These are phyloP conservation scores for Plantago ovata DNA, from an alignment of 257 asterid genomes.

Conservation along the genomic window DNA sequence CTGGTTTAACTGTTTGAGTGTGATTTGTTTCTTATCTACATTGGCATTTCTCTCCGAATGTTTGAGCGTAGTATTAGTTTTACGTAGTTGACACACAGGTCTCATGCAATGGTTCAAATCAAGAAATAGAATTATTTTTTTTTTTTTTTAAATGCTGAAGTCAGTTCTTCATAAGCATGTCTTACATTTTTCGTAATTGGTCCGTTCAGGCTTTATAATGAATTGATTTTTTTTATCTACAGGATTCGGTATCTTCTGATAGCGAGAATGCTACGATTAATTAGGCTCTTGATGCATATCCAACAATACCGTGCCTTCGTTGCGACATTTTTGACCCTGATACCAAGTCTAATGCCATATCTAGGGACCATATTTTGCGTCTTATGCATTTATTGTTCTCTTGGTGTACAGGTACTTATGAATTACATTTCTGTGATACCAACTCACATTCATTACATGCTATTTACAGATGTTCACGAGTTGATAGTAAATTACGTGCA, in stretches of 20 bases:
- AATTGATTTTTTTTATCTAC: conserved; percentile 20
- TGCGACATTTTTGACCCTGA: conserved; percentile 85
- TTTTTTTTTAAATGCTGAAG: conserved; percentile 5
- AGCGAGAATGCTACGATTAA: conserved; percentile 90
- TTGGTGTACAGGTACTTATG: conserved; percentile 83
- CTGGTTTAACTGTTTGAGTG: neutral
- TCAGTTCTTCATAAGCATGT: neutral
- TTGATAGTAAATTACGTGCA: no score
- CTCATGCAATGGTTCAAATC: neutral
- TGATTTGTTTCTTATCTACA: conserved; percentile 1
- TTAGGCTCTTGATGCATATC: conserved; percentile 92
- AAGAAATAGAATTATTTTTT: neutral
- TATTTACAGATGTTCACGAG: no score
- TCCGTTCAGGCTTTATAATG: neutral
- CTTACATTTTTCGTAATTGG: neutral
- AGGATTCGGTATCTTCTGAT: conserved; percentile 99
- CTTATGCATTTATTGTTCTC: conserved; percentile 87
- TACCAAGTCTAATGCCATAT: conserved; percentile 97
- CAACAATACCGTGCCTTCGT: conserved; percentile 87
- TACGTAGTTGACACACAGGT: no score
- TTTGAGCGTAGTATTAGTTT: neutral
- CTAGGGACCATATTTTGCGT: conserved; percentile 89
- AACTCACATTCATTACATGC: no score
- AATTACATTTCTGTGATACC: conserved; percentile 1
- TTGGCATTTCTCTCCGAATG: neutral